Evolutionary conservation across 106 monocot genomes (phyloP).

Genomic region (Dendrobium catenatum): DNA sequence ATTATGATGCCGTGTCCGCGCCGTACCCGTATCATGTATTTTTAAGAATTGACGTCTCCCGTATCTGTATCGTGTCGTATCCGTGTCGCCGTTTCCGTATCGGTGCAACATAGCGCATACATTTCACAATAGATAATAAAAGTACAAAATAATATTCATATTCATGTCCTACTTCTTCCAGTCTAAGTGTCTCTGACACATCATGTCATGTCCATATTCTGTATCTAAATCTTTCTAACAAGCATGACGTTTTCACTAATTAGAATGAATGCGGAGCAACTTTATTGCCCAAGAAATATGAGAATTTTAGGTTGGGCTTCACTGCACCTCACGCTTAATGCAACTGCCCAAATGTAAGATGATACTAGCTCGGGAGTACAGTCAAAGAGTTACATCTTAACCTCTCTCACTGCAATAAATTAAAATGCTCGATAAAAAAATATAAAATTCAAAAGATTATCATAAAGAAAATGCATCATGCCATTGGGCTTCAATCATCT

Average conservation of each 20-base stretch:
- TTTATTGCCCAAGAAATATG: not conserved
- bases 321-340: not conserved
- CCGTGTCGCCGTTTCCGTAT: no score
- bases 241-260: not conserved
- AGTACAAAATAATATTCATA: not conserved
- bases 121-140: not conserved
- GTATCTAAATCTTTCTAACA: not conserved
- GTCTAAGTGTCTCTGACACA: not conserved
- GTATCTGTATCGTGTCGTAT: no score
- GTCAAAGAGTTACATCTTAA: not conserved
- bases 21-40: no score
- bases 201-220: not conserved
- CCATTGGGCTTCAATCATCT: slow-evolving; percentile 3
- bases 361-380: not conserved
- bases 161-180: not conserved
- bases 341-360: not conserved
- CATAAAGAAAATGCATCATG: not conserved
- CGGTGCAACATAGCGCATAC: not conserved
- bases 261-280: not conserved
- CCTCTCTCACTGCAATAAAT: not conserved
- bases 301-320: not conserved
- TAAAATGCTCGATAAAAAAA: not conserved
- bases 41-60: no score
- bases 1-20: no score
- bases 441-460: not conserved